Conservation (phyloP, 2,329 filamentous ascomycete species). For the Hypomyces rosellus region DNA sequence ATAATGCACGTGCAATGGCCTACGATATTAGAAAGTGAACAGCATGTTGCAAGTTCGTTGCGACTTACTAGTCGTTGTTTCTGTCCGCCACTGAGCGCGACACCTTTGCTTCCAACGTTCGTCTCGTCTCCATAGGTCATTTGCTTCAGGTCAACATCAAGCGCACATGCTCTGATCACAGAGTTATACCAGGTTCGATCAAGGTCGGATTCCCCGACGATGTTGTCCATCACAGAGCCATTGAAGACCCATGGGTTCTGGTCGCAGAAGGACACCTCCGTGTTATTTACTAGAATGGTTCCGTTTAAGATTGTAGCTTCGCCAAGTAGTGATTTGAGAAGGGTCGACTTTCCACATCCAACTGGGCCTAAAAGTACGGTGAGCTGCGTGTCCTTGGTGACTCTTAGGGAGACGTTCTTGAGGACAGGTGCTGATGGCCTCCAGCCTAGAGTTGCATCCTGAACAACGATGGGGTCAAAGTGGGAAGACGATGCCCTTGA, state of each 20-base stretch:
- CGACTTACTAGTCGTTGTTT: not conserved
- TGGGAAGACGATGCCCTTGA: no score
- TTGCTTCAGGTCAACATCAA: not conserved
- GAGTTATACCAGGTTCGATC: not conserved
- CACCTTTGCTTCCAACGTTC: not conserved
- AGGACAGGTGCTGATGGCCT: no score
- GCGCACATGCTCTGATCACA: not conserved
- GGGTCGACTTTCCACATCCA: constrained; percentile 23
- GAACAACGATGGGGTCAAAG: no score
- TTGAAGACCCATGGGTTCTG: not conserved
- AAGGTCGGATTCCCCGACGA: not conserved
- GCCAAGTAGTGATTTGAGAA: not conserved
- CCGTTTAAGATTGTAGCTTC: not conserved
- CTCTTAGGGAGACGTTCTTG: no score
- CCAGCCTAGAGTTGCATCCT: no score
- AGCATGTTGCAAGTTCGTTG: no score
- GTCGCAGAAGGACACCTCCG: not conserved
- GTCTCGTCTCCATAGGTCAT: not conserved
- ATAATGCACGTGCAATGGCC: no score
- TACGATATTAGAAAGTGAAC: no score
- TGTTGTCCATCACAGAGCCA: not conserved
- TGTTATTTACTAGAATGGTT: not conserved
- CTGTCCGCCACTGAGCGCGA: not conserved
- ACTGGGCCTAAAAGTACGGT: constrained; percentile 23
- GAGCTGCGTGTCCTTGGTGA: constrained; percentile 4